Percentiles rank a stretch among this genome's conserved stretches.
Evolutionary conservation across 495 filamentous ascomycete genomes (phyloP).

Genomic region (Podospora bellae-mahoneyi): DNA sequence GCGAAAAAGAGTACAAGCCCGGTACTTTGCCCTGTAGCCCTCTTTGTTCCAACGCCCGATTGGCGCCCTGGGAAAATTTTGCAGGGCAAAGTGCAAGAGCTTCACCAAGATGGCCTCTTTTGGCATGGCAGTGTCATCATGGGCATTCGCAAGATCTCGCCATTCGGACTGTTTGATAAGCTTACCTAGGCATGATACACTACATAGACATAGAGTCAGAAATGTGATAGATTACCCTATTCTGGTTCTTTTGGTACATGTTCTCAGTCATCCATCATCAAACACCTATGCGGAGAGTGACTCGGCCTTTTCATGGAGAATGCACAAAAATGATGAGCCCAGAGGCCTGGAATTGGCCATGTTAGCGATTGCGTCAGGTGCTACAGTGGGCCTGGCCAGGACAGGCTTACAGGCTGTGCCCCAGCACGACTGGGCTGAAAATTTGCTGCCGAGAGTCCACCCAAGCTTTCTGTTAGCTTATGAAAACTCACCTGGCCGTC

Average conservation of each 20-base stretch:
- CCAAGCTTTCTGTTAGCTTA: conserved; percentile 33
- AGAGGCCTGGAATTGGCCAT: background rate
- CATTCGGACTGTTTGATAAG: too few species aligned
- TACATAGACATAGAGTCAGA: background rate
- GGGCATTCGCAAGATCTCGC: background rate
- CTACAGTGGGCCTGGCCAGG: conserved; percentile 3
- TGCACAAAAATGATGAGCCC: background rate
- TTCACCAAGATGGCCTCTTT: background rate
- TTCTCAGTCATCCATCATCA: background rate
- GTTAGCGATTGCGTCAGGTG: conserved; percentile 19
- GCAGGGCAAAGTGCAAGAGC: conserved; percentile 3
- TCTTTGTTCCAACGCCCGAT: background rate
- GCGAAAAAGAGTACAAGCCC: background rate
- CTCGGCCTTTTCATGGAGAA: background rate
- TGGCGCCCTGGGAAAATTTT: background rate
- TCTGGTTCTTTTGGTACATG: background rate
- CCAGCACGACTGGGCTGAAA: conserved; percentile 25
- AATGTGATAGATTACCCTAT: background rate
- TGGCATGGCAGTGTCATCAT: background rate
- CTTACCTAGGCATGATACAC: too few species aligned
- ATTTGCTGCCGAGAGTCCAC: conserved; percentile 28
- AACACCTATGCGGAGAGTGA: background rate
- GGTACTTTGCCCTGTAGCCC: background rate
- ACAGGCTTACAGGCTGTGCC: conserved; percentile 11
- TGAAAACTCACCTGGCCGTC: conserved; percentile 36